A percentile compares a stretch with the other conserved stretches of the same genome.
phyloP scores from a whole-genome alignment of 306 rosid species.

The Dalbergia oliveri region DNA sequence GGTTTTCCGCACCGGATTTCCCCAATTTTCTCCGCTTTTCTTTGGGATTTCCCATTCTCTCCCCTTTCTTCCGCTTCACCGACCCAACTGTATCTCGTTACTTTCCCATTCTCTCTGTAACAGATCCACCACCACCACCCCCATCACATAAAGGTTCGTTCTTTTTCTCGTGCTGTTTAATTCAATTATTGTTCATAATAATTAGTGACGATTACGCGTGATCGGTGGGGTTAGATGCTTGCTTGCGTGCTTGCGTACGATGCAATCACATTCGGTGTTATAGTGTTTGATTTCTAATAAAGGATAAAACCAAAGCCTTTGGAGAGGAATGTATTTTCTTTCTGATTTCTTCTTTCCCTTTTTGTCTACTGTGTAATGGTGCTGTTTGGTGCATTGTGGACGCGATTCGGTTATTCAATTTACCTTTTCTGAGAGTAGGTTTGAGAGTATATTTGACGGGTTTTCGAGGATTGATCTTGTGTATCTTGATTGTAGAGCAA shows the following conservation, averaged over 20 bases:
- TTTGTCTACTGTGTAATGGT: constrained; percentile 5
- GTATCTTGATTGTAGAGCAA: constrained; percentile 39
- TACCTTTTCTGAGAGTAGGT: not conserved
- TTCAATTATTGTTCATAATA: not conserved
- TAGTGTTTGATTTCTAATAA: not conserved
- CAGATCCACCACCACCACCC: constrained; percentile 7
- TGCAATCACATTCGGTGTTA: constrained; percentile 26
- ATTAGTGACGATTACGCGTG: constrained; percentile 8
- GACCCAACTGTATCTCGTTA: not conserved
- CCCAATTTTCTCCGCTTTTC: constrained; percentile 23
- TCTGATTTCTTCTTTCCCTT: not conserved
- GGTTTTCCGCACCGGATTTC: constrained; percentile 60
- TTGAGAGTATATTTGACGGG: constrained; percentile 12
- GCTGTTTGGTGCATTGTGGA: constrained; percentile 27
- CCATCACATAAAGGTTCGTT: not conserved
- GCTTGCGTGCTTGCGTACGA: not conserved
- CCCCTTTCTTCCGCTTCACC: not conserved
- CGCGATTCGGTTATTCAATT: not conserved
- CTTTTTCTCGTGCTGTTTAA: constrained; percentile 4
- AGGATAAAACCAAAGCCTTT: not conserved
- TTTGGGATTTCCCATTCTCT: constrained; percentile 23
- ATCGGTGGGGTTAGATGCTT: constrained; percentile 14
- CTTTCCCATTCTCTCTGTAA: constrained; percentile 11
- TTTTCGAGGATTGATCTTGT: constrained; percentile 32
- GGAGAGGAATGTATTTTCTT: constrained; percentile 2